These are phyloP conservation scores for Mycena rebaudengoi DNA, from an alignment of 768 basidiomycete species.

Conservation along the genomic window DNA sequence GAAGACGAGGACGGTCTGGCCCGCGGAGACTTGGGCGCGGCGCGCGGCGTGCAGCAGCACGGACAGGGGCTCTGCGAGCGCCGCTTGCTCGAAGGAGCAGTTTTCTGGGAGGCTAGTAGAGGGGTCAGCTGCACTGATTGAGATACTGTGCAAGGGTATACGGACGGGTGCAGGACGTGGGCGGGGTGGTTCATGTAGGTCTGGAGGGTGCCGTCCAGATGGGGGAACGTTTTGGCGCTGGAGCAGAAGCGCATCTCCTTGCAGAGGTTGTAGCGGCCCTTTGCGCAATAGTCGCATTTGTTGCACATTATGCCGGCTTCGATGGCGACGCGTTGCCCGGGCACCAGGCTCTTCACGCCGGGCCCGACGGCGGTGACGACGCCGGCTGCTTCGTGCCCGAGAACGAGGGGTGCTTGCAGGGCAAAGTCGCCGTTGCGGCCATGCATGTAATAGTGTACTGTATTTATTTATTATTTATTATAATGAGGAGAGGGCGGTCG, in stretches of 20 bases:
- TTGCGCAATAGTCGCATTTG: slow-evolving; percentile 70
- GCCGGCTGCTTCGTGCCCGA: slow-evolving; percentile 95
- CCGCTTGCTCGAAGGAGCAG: slow-evolving; percentile 81
- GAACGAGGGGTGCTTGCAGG: slow-evolving; percentile 84
- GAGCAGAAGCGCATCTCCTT: slow-evolving; percentile 88
- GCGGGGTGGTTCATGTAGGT: slow-evolving; percentile 89
- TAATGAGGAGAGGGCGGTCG: slow-evolving; percentile 3
- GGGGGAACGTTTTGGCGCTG: slow-evolving; percentile 91
- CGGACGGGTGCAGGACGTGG: slow-evolving; percentile 87
- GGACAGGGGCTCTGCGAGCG: slow-evolving; percentile 93
- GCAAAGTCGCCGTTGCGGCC: slow-evolving; percentile 94
- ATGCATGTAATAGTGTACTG: slow-evolving; percentile 91
- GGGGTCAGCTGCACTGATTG: slow-evolving; percentile 8
- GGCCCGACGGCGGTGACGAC: slow-evolving; percentile 85
- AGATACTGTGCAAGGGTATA: slow-evolving; percentile 26
- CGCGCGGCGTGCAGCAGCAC: slow-evolving; percentile 78
- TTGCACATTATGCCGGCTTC: slow-evolving; percentile 93
- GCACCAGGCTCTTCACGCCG: slow-evolving; percentile 65
- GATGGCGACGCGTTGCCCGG: slow-evolving; percentile 91
- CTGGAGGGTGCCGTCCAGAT: slow-evolving; percentile 92
- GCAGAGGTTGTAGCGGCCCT: slow-evolving; percentile 94
- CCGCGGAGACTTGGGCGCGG: slow-evolving; percentile 52
- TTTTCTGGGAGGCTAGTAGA: slow-evolving; percentile 73
- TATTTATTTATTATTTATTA: slow-evolving; percentile 1
- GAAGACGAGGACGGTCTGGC: slow-evolving; percentile 84